A percentile compares a stretch with the other conserved stretches of the same genome.
Evolutionary conservation across 257 asterid genomes (phyloP).

Genomic region (Avicennia marina): DNA sequence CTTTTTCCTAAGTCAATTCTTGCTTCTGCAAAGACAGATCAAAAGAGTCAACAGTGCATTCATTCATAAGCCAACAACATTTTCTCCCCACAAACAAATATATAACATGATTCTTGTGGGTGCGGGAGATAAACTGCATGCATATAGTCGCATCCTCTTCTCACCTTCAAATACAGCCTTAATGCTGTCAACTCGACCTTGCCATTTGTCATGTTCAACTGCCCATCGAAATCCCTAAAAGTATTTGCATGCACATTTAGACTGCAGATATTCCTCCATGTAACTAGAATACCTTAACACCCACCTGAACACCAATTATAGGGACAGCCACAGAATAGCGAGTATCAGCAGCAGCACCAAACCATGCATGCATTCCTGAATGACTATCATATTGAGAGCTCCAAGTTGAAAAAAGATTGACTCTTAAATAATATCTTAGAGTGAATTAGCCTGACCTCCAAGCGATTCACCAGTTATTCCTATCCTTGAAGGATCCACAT

Average conservation of each 20-base stretch:
- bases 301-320: conserved; percentile 88
- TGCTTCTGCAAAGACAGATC: conserved; percentile 58
- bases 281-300: neutral
- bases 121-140: neutral
- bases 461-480: conserved; percentile 98
- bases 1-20: conserved; percentile 58
- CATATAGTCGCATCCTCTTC: conserved; percentile 5
- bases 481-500: conserved; percentile 64
- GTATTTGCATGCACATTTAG: conserved; percentile 1
- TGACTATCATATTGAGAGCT: conserved; percentile 6
- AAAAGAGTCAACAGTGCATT: neutral
- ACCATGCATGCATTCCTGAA: conserved; percentile 98
- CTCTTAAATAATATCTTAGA: neutral
- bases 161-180: conserved; percentile 83
- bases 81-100: conserved; percentile 3
- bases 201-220: conserved; percentile 78
- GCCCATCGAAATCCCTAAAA: conserved; percentile 94
- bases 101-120: neutral
- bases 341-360: conserved; percentile 79
- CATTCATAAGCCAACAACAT: neutral
- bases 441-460: conserved; percentile 63
- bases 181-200: conserved; percentile 84
- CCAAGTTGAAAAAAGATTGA: conserved; percentile 12
- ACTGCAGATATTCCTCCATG: conserved; percentile 1
- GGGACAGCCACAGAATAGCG: conserved; percentile 88